Percentiles rank a stretch among this genome's conserved stretches.
Evolutionary conservation across 2,329 filamentous ascomycete genomes (phyloP).

Genomic region (Ophidiomyces ophidiicola): DNA sequence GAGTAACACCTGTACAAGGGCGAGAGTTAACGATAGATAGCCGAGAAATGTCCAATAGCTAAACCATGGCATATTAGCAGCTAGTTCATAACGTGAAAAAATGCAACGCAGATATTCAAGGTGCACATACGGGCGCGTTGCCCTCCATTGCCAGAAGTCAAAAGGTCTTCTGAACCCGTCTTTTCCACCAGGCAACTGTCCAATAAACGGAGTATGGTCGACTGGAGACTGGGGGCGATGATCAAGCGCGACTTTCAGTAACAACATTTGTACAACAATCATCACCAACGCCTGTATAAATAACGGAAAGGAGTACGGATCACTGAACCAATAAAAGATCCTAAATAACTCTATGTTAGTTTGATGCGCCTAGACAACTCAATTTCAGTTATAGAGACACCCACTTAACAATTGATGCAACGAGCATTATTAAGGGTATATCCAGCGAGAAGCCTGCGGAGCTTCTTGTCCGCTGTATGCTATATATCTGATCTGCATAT

Average conservation of each 20-base stretch:
- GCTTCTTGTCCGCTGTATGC: slow-evolving; percentile 47
- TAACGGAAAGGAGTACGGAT: slow-evolving; percentile 47
- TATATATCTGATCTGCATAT: slow-evolving; percentile 55
- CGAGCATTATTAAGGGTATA: slow-evolving; percentile 55
- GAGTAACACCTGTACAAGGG: slow-evolving; percentile 43
- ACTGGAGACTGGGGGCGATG: slow-evolving; percentile 39
- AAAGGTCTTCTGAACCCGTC: slow-evolving; percentile 39
- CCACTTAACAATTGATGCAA: slow-evolving; percentile 52
- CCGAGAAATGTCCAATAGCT: slow-evolving; percentile 48
- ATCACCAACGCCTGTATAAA: slow-evolving; percentile 50
- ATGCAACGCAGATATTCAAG: neutral
- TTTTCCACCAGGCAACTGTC: slow-evolving; percentile 18
- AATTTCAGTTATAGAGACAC: slow-evolving; percentile 13
- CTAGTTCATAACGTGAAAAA: slow-evolving; percentile 12
- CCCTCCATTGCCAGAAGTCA: slow-evolving; percentile 53
- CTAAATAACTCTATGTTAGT: slow-evolving; percentile 24
- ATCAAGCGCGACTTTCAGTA: slow-evolving; percentile 50
- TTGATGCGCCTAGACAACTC: too few relatives aligned
- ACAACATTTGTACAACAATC: slow-evolving; percentile 45
- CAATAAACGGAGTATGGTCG: slow-evolving; percentile 33
- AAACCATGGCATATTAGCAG: slow-evolving; percentile 4
- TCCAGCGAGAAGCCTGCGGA: slow-evolving; percentile 55
- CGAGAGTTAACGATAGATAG: slow-evolving; percentile 40
- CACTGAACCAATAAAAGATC: slow-evolving; percentile 55
- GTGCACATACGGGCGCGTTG: slow-evolving; percentile 37